Conservation (phyloP, 257 asterid genomes). For the Henckelia pumila region DNA sequence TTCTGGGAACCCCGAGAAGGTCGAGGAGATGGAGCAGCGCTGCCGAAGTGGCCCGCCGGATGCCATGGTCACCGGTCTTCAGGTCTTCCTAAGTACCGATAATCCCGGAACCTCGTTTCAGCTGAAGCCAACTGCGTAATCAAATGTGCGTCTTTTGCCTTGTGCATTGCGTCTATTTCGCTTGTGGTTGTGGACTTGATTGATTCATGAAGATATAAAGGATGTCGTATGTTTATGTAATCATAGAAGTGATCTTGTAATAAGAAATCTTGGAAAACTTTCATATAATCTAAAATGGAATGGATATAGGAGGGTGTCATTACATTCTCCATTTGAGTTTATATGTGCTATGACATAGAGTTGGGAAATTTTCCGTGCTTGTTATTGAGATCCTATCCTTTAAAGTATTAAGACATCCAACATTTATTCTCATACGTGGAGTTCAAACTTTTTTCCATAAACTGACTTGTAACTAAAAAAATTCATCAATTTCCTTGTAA, state of each 20-base stretch:
- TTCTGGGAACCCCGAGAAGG: constrained; percentile 73
- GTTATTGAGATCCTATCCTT: no score
- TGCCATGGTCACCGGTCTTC: constrained; percentile 71
- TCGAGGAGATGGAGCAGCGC: constrained; percentile 87
- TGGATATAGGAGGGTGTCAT: not conserved
- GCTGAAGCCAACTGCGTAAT: constrained; percentile 69
- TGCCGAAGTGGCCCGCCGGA: constrained; percentile 91
- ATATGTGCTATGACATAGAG: not conserved
- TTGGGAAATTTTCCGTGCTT: not conserved
- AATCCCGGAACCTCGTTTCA: constrained; percentile 74
- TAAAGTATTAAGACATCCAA: no score
- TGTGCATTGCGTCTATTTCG: not conserved
- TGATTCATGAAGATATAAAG: not conserved
- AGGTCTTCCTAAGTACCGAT: constrained; percentile 53
- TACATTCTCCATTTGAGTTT: not conserved
- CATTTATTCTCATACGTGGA: no score
- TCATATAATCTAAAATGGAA: not conserved
- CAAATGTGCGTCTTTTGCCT: constrained; percentile 1
- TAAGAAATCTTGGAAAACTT: not conserved
- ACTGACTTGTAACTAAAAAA: no score
- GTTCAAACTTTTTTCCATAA: no score
- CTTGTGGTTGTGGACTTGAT: not conserved
- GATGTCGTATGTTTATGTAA: not conserved
- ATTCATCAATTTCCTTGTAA: no score
- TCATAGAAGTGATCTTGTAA: not conserved